Evolutionary conservation across 495 filamentous ascomycete species (phyloP).

Genomic region (Pseudomonodictys pantanalensis): DNA sequence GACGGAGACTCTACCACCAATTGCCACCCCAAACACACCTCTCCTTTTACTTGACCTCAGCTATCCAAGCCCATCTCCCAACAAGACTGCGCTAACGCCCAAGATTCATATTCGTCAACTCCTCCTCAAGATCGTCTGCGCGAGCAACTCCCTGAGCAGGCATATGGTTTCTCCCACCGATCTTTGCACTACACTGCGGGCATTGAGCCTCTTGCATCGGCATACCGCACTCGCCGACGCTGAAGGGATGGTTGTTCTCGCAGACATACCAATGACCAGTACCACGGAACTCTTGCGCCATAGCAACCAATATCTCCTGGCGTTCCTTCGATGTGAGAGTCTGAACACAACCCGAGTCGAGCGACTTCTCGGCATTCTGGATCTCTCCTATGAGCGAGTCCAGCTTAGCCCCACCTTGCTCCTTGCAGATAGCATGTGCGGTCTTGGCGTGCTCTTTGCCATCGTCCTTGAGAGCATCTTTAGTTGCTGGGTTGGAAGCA

Average conservation of each 20-base stretch:
- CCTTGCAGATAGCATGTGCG: not conserved
- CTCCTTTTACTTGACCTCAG: too few species aligned
- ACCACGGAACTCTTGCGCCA: slow-evolving; percentile 34
- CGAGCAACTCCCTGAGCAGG: slow-evolving; percentile 50
- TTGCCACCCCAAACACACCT: too few species aligned
- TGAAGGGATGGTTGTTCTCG: slow-evolving; percentile 67
- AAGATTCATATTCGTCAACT: slow-evolving; percentile 37
- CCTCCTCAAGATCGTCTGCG: slow-evolving; percentile 51
- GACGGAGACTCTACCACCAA: too few species aligned
- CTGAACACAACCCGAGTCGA: slow-evolving; percentile 1
- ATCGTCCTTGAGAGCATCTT: not conserved
- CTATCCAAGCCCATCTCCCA: too few species aligned
- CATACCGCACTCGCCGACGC: slow-evolving; percentile 70
- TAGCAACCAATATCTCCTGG: slow-evolving; percentile 40
- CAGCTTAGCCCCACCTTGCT: not conserved
- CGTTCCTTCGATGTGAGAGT: not conserved
- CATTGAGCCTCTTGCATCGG: slow-evolving; percentile 62
- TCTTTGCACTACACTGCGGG: slow-evolving; percentile 60
- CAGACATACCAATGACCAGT: slow-evolving; percentile 65
- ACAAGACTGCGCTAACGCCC: too few species aligned
- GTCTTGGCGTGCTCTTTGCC: not conserved
- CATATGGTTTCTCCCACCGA: slow-evolving; percentile 60
- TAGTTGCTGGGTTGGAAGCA: not conserved
- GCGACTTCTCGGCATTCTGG: slow-evolving; percentile 3
- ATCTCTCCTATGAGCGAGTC: slow-evolving; percentile 8